phyloP scores from a whole-genome alignment of 1,284 basidiomycete genomes.

The Peniophora sp. region DNA sequence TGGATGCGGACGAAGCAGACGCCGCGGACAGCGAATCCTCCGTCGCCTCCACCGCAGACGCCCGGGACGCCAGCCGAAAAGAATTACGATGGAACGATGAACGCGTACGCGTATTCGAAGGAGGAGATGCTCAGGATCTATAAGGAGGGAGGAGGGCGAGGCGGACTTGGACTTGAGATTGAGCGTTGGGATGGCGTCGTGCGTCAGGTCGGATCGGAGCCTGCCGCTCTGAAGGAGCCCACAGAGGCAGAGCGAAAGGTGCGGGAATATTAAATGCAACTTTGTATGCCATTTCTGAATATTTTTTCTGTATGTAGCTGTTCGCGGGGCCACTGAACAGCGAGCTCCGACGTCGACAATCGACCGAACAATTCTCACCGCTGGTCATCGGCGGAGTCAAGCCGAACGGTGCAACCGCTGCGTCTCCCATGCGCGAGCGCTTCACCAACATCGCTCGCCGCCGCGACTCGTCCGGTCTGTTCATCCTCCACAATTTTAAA shows the following conservation, averaged over 20 bases:
- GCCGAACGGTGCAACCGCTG: slow-evolving; percentile 37
- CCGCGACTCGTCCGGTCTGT: slow-evolving; percentile 59
- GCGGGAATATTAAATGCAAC: slow-evolving; percentile 16
- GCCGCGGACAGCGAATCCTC: slow-evolving; percentile 42
- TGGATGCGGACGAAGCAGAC: slow-evolving; percentile 81
- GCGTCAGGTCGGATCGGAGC: slow-evolving; percentile 64
- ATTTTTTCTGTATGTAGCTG: slow-evolving; percentile 44
- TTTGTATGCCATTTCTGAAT: slow-evolving; percentile 4
- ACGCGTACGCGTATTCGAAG: slow-evolving; percentile 82
- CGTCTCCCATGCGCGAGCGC: slow-evolving; percentile 58
- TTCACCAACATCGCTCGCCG: slow-evolving; percentile 52
- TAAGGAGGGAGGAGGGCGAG: slow-evolving; percentile 69
- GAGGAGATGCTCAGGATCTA: slow-evolving; percentile 82
- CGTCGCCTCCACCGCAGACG: slow-evolving; percentile 58
- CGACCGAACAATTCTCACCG: slow-evolving; percentile 58
- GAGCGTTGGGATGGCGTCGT: slow-evolving; percentile 84
- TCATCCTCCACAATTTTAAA: slow-evolving; percentile 5
- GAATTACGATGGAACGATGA: slow-evolving; percentile 52
- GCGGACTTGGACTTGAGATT: slow-evolving; percentile 75
- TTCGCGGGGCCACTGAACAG: slow-evolving; percentile 72
- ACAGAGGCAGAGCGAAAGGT: slow-evolving; percentile 86
- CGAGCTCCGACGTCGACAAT: slow-evolving; percentile 74
- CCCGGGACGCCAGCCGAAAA: slow-evolving; percentile 40
- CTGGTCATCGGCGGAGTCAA: slow-evolving; percentile 46
- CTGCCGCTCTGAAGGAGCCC: slow-evolving; percentile 73